Evolutionary conservation across 2,329 filamentous ascomycete genomes (phyloP), one percentile per base, ranked within the genome.

Genomic region (Xylaria sp.): DNA sequence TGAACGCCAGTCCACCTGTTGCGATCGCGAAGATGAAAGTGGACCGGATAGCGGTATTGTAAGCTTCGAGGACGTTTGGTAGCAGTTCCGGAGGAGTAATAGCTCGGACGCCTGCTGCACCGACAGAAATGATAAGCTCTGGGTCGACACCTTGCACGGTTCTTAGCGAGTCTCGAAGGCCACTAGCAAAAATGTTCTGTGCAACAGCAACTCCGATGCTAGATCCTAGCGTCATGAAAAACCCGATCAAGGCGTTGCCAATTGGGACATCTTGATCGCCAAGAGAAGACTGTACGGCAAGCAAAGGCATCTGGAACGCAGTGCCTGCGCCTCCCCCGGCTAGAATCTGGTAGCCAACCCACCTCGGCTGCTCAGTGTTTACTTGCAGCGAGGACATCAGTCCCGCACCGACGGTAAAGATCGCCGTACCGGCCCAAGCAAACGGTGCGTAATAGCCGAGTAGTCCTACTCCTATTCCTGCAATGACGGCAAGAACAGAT

Each of bases 291-390:
- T 47, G 50, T 11, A 62, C 40, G 8, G 53, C 47, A 8, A 60
- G 5, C 9, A 60, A 23, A 3, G 60, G 60, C 45, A 55, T 59
- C 28, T 63, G 60, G 19, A 54, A 47, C 1, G 40, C 49, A 4
- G 40, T 14, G 9, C 60, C 60, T 3, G 43, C 55, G 12, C 56
- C 60, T 2, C 19, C 42, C 1, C 60, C 55, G 4, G 56, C 43
- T 0, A 63, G 40, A 4, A 63, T 15, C 33, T 63, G 55, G 21
- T 59, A 63, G 2, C 60, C 56, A 14, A 63, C 15, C 45, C 46
- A 54, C 31, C 25, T 23, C 5, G 49, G 38, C 15, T 53, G 40
- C 3, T n/a, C 12, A 2, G 54, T 63, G 17, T 47, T 15, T 4
- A 47, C 43, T 31, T 59, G 12, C 8, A 60, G 35, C 12, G 56